A percentile compares a stretch with the other conserved stretches of the same genome.
Evolutionary conservation across 164 flowering plant genomes (phyloP).

Genomic region (Platanus orientalis): DNA sequence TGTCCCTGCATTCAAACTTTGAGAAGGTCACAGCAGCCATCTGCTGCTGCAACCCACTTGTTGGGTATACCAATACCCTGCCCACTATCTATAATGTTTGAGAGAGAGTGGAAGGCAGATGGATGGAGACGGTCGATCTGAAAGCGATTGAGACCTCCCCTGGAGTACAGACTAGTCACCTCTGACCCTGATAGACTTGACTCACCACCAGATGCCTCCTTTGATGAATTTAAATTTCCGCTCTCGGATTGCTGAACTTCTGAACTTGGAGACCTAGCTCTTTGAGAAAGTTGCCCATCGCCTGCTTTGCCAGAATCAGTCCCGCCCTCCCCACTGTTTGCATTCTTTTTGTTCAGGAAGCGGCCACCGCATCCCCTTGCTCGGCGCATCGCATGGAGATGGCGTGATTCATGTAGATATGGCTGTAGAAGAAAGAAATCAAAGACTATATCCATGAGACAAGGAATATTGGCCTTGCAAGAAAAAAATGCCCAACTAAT

Average conservation of each 20-base stretch:
- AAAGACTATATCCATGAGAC: neutral
- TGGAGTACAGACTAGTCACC: slow-evolving; percentile 54
- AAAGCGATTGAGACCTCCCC: slow-evolving; percentile 33
- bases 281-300: slow-evolving; percentile 14
- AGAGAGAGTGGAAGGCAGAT: slow-evolving; percentile 33
- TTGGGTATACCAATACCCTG: slow-evolving; percentile 29
- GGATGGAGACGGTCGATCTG: slow-evolving; percentile 34
- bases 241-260: slow-evolving; percentile 54
- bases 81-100: slow-evolving; percentile 34
- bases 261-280: slow-evolving; percentile 50
- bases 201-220: slow-evolving; percentile 32
- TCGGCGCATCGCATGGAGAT: slow-evolving; percentile 88
- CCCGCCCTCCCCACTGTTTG: slow-evolving; percentile 21
- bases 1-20: slow-evolving; percentile 33
- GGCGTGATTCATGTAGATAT: slow-evolving; percentile 83
- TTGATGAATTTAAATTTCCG: slow-evolving; percentile 42
- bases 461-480: neutral
- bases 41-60: slow-evolving; percentile 62
- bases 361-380: slow-evolving; percentile 91
- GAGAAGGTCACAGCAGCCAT: slow-evolving; percentile 50
- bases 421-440: slow-evolving; percentile 42
- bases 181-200: slow-evolving; percentile 49
- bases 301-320: slow-evolving; percentile 19
- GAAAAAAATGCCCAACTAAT: too few relatives aligned
- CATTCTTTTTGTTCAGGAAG: slow-evolving; percentile 60